Base-by-base conservation (phyloP, 179 eudicot species). In the Heliamphora pulchella region DNA sequence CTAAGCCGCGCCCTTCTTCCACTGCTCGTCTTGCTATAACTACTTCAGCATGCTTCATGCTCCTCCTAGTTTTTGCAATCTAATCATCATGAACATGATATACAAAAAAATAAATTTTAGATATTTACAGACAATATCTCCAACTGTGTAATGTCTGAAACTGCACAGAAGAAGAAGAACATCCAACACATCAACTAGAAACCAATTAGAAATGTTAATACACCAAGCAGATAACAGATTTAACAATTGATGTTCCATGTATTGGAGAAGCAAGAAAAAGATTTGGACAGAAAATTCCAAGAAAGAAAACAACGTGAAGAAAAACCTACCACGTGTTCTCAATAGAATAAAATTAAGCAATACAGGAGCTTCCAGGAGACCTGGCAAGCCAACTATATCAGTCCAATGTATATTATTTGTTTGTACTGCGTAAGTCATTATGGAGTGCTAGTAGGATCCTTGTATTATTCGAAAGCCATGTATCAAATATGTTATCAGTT, bases 1-100 rank as follows among this genome's bases (percentile, higher is more conserved):
- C 91, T 87, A 95, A 84, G 54, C 98, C 97, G 67, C 98, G 92
- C 55, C 98, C 98, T 90, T 95, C 98, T 82, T 93, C 98, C 79
- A 95, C 91, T 14, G 98, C 93, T 77, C 93, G 92, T 85, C 98
- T 91, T 65, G 98, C 98, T 80, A 95, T 95, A 14, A 91, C 94
- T 78, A 93, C 89, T 88, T 95, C 98, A 58, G 91, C 96, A 87
- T 95, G 98, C 66, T 90, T 95, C 98, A 95, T 63, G 84, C 89
- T 90, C 85, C 88, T 89, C 87, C 89, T 87, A 55, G 86, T 79
- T 76, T 86, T 90, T 68, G 96, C 93, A 87, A 94, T 87, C 99
- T 95, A 82, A 76, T 55, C 82, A 64, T 62, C 67, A 75, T 54
- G 6, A 10, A 67, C 44, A 53, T 15, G 62, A 80, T 65, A 20